Evolutionary conservation across 2,329 filamentous ascomycete species (phyloP).

Genomic region (Scytalidium sp.): DNA sequence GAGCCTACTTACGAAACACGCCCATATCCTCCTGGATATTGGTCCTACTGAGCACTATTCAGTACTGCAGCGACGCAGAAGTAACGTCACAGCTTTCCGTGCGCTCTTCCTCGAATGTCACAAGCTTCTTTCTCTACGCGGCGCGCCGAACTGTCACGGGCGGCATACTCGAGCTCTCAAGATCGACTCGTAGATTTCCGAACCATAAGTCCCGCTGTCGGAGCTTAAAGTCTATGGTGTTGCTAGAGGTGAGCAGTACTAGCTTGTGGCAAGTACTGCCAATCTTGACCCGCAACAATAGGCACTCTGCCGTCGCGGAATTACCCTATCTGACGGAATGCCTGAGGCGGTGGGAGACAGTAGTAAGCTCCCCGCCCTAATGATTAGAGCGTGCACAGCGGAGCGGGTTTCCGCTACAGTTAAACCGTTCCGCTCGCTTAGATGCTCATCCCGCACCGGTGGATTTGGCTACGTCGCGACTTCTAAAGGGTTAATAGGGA

Average conservation of each 20-base stretch:
- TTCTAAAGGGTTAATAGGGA: constrained; percentile 8
- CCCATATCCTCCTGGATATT: background rate
- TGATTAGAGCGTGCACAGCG: background rate
- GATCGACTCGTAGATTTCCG: background rate
- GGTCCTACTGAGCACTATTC: background rate
- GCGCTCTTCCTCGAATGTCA: background rate
- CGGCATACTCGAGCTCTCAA: background rate
- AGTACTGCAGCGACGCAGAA: background rate
- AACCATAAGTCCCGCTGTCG: background rate
- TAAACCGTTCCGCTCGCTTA: background rate
- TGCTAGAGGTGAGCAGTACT: background rate
- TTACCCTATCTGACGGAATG: background rate
- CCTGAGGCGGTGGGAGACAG: background rate
- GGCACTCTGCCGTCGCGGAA: background rate
- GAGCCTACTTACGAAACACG: background rate
- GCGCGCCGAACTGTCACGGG: background rate
- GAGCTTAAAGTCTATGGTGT: background rate
- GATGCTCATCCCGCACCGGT: background rate
- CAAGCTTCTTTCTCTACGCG: background rate
- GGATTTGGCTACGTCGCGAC: constrained; percentile 27
- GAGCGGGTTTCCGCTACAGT: background rate
- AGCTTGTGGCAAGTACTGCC: background rate
- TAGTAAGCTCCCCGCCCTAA: background rate
- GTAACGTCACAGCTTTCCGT: background rate
- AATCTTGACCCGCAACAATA: background rate